Percentiles rank a stretch among this genome's conserved stretches.
Evolutionary conservation across 257 asterid species (phyloP).

Genomic region (Primulina tabacum): DNA sequence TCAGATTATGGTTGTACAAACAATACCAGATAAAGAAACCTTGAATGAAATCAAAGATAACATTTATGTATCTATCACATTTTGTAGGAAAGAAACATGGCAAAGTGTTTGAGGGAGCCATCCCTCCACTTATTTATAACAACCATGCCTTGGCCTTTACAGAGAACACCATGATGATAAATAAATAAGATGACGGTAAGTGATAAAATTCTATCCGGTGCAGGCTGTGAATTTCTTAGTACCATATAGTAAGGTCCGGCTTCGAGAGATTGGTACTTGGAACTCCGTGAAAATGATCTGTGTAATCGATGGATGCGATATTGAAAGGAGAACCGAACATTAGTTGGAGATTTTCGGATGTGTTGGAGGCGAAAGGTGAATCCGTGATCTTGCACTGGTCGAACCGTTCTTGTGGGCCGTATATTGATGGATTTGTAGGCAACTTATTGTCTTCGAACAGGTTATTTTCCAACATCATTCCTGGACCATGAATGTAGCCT

Average conservation of each 20-base stretch:
- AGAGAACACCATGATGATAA: constrained; percentile 19
- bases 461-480: constrained; percentile 35
- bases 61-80: constrained; percentile 27
- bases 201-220: constrained; percentile 23
- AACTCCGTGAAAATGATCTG: constrained; percentile 38
- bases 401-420: constrained; percentile 30
- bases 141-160: constrained; percentile 30
- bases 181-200: constrained; percentile 14
- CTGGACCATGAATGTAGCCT: constrained; percentile 39
- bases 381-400: constrained; percentile 41
- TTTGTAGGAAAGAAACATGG: constrained; percentile 28
- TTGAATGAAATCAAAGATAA: constrained; percentile 22
- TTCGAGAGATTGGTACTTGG: constrained; percentile 39
- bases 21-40: constrained; percentile 18
- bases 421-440: constrained; percentile 28
- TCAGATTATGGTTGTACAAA: constrained; percentile 23
- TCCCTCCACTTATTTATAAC: constrained; percentile 37
- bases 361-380: constrained; percentile 40
- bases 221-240: constrained; percentile 27
- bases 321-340: constrained; percentile 58
- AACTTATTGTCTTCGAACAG: constrained; percentile 35
- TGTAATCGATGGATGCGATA: constrained; percentile 36
- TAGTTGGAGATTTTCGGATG: constrained; percentile 44
- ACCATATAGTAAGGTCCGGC: constrained; percentile 59
- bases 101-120: constrained; percentile 19